These are phyloP conservation scores for Termitomyces sp. DNA, from an alignment of 768 basidiomycete species.

Conservation along the genomic window DNA sequence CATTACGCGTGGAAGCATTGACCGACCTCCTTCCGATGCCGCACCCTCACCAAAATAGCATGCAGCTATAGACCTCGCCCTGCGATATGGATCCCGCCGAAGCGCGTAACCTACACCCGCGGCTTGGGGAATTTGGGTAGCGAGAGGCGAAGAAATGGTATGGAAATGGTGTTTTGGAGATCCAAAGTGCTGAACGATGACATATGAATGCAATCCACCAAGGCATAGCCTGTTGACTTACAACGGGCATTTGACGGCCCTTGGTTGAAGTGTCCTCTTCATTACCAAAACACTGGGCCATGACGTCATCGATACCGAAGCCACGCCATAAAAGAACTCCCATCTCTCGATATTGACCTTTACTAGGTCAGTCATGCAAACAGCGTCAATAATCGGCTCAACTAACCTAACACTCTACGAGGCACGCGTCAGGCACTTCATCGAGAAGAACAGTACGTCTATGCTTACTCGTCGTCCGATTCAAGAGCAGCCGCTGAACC, in stretches of 20 bases:
- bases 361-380: not conserved
- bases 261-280: slow-evolving; percentile 74
- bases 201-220: slow-evolving; percentile 1
- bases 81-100: slow-evolving; percentile 65
- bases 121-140: slow-evolving; percentile 93
- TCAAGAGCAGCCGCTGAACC: slow-evolving; percentile 86
- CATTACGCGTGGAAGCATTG: too few species aligned
- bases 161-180: slow-evolving; percentile 83
- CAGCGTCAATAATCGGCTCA: not conserved
- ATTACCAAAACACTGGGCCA: slow-evolving; percentile 92
- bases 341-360: slow-evolving; percentile 90
- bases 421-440: not conserved
- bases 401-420: slow-evolving; percentile 65
- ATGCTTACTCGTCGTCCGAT: slow-evolving; percentile 73
- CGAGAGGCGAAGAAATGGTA: slow-evolving; percentile 89
- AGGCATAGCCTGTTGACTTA: slow-evolving; percentile 26
- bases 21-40: slow-evolving; percentile 76
- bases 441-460: not conserved
- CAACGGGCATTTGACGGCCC: slow-evolving; percentile 92
- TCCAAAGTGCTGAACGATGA: slow-evolving; percentile 65
- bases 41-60: slow-evolving; percentile 95
- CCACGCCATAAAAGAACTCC: slow-evolving; percentile 88
- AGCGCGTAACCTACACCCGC: slow-evolving; percentile 91
- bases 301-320: slow-evolving; percentile 70
- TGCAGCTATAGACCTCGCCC: slow-evolving; percentile 70